Evolutionary conservation across 2,329 filamentous ascomycete genomes (phyloP).

Genomic region (Acarospora socialis): DNA sequence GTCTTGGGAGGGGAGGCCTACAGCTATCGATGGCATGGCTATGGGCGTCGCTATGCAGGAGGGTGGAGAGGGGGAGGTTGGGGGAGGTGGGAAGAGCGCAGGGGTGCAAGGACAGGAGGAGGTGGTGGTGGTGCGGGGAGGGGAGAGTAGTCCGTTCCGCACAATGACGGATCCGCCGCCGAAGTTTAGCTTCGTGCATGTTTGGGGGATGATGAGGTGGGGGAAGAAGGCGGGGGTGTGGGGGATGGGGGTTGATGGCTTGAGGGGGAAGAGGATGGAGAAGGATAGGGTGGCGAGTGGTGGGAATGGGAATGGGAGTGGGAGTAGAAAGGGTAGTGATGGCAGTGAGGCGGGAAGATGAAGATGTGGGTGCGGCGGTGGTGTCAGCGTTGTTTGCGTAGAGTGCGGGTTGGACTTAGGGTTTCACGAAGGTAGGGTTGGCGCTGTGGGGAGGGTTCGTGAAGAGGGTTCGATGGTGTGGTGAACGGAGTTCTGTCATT

Average conservation of each 20-base stretch:
- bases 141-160: conserved; percentile 33
- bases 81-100: conserved; percentile 15
- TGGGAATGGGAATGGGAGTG: no score
- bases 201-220: conserved; percentile 40
- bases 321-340: no score
- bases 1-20: conserved; percentile 44
- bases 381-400: no score
- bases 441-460: no score
- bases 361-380: no score
- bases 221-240: conserved; percentile 38
- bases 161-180: conserved; percentile 32
- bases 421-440: no score
- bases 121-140: conserved; percentile 28
- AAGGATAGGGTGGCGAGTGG: conserved; percentile 17
- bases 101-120: no score
- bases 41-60: conserved; percentile 13
- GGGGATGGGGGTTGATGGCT: conserved; percentile 36
- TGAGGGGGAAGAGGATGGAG: conserved; percentile 24
- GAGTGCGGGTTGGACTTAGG: no score
- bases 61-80: conserved; percentile 15
- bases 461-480: no score
- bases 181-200: conserved; percentile 38
- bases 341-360: no score
- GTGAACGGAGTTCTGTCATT: no score
- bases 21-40: not conserved